Base-by-base conservation (phyloP, 306 rosid genomes). In the Cicer pinnatifidum region DNA sequence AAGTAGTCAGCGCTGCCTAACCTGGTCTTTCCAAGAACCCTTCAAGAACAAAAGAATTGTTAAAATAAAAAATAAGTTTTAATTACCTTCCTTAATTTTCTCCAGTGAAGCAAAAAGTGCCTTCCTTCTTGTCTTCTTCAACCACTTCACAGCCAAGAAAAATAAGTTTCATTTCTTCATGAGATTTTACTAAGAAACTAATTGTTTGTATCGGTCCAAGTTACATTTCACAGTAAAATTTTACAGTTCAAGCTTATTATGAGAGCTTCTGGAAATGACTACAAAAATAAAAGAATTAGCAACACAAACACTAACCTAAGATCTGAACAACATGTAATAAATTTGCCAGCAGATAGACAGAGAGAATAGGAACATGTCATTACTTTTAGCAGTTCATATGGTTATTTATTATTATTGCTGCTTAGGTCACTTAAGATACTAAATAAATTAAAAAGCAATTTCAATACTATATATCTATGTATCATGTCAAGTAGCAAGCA, bases 71-170 rank as follows among this genome's bases (percentile, higher is more conserved):
- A 17, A 17, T 0, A 17, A 17, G 51, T 33, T 46, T 16, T 16
- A 41, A 9, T 74, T 69, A 89, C 98, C 98, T 91, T 93, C 97
- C 86, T 93, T 93, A 75, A 91, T 87, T 86, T 93, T 93, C 86
- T 91, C 97, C 44, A 93, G 78, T 12, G 98, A 91, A 82, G 87
- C 90, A 84, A 83, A 88, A 13, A 93, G 90, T 39, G 97, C 98
- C 75, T 93, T 93, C 81, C 96, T 88, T 82, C 89, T 87, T 11
- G 94, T 91, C 81, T 82, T 88, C 94, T 87, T 81, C 81, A 93
- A 80, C 98, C 98, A 93, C 97, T 93, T 85, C 74, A 78, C 51
- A 64, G 69, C 76, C 10, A 69, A 54, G 61, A 67, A 41, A 52
- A 62, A 63, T 10, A 44, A 73, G 35, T 68, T 47, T 57, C 66